Evolutionary conservation across 768 basidiomycete genomes (phyloP), one percentile per base, ranked within the genome.

Genomic region (Pleurotus giganteus): DNA sequence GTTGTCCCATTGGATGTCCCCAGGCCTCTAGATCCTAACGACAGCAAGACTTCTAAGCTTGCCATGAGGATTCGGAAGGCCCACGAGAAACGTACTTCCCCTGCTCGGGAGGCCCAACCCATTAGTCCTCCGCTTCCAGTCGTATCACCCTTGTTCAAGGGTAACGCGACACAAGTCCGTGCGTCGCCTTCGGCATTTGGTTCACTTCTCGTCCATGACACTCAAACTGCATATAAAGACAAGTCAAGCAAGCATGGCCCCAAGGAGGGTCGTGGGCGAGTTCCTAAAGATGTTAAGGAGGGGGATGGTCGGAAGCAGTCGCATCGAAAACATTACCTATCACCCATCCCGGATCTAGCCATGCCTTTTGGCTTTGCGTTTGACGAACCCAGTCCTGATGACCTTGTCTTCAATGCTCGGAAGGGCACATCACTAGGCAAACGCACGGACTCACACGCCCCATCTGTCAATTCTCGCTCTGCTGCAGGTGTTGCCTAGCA

Each of bases 361-460:
- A 63, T 70, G 12, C 62, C 72, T 15, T 65, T 66, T 36, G 69
- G 73, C 2, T 91, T 91, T 65, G 72, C 83, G 8, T 93, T 94
- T 64, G 84, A 94, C 58, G 80, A 78, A 21, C 91, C 91, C 31
- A 97, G 94, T 69, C 96, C 96, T 19, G 96, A 98, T 61, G 96
- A 98, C 63, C 71, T 91, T 58, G 85, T 98, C 7, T 74, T 89
- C 62, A 83, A 83, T 60, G 91, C 93, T 52, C 83, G 93, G 46
- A 84, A 81, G 51, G 89, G 89, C 43, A 89, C 93, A 3, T 71
- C 84, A 27, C 70, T 88, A 45, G 76, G 69, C 9, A 72, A 77
- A 53, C 58, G 63, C 41, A 34, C 49, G 28, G 63, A 31, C 31
- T 57, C 26, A 61, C 42, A 58, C 45, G 47, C 62, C 29, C 59